These are phyloP conservation scores for Drechslera avenae DNA, from an alignment of 2,329 filamentous ascomycete genomes.

Conservation along the genomic window DNA sequence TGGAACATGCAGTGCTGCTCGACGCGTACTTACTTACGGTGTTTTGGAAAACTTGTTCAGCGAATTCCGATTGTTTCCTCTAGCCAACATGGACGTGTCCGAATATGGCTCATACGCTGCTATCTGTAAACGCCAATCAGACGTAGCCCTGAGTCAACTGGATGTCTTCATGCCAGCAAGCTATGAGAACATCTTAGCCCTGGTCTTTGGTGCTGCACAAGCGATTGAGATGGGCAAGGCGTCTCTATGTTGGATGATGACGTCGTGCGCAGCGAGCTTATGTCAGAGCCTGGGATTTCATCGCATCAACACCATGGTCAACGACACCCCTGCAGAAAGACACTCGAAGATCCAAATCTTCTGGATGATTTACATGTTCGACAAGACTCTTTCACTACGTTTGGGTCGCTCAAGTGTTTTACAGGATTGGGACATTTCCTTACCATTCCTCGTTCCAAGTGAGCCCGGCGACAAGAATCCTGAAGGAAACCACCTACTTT, in stretches of 20 bases:
- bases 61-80: conserved; percentile 31
- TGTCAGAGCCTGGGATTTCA: conserved; percentile 46
- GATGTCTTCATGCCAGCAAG: conserved; percentile 41
- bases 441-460: conserved; percentile 25
- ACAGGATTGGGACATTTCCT: conserved; percentile 48
- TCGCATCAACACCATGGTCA: conserved; percentile 41
- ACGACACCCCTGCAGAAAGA: conserved; percentile 38
- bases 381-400: conserved; percentile 47
- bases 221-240: conserved; percentile 46
- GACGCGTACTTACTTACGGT: conserved; percentile 38
- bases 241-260: conserved; percentile 42
- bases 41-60: conserved; percentile 37
- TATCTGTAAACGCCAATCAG: conserved; percentile 51
- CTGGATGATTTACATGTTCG: conserved; percentile 48
- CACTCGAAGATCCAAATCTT: conserved; percentile 41
- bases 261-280: conserved; percentile 38
- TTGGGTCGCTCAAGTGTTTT: conserved; percentile 45
- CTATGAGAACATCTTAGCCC: conserved; percentile 46
- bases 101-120: conserved; percentile 11
- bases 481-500: conserved; percentile 28
- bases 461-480: conserved; percentile 6
- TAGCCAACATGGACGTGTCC: conserved; percentile 18
- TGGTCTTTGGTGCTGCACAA: conserved; percentile 39
- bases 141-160: conserved; percentile 45
- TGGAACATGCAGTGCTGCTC: conserved; percentile 23